These are phyloP conservation scores for Carex kokanica DNA, from an alignment of 176 grass and related monocot species.

Conservation along the genomic window DNA sequence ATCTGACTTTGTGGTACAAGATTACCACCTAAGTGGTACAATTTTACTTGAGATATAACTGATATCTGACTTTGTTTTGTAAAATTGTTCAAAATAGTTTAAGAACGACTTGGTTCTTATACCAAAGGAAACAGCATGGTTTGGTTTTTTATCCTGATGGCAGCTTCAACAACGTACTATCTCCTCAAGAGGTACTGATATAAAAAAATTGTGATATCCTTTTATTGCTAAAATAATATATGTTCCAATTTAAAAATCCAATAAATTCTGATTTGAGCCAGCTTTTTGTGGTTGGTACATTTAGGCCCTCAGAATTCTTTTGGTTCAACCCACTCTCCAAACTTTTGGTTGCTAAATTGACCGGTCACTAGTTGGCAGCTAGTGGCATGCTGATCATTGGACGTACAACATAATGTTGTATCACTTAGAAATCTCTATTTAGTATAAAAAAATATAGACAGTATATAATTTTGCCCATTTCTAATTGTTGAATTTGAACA, in stretches of 20 bases:
- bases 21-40: no score
- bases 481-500: not conserved
- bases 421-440: no score
- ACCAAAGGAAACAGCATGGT: conserved; percentile 94
- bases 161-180: conserved; percentile 28
- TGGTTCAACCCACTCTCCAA: not conserved
- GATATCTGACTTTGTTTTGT: conserved; percentile 16
- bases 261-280: not conserved
- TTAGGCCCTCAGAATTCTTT: not conserved
- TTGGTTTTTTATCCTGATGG: conserved; percentile 94
- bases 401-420: no score
- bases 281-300: not conserved
- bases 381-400: not conserved
- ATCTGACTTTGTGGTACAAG: no score
- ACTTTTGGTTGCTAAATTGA: not conserved
- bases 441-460: no score
- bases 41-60: conserved; percentile 3
- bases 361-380: not conserved
- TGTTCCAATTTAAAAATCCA: not conserved
- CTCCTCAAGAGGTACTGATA: conserved; percentile 11
- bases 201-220: not conserved
- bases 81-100: conserved; percentile 49
- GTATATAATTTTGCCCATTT: not conserved
- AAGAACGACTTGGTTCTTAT: conserved; percentile 65
- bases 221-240: not conserved